These are phyloP conservation scores for Spatholobus suberectus DNA, from an alignment of 306 rosid species.

Conservation along the genomic window DNA sequence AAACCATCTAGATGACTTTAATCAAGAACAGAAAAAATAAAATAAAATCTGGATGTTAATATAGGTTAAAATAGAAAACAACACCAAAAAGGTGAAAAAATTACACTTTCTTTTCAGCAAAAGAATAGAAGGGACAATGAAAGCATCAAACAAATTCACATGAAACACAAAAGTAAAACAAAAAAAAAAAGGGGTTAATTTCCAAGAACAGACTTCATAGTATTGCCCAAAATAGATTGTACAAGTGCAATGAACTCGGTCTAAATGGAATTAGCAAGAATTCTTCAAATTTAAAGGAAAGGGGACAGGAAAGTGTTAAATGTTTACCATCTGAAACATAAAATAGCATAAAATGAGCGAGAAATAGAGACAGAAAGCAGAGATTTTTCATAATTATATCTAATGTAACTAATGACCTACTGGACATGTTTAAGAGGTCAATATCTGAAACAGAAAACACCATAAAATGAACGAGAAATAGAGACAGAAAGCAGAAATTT, in stretches of 20 bases:
- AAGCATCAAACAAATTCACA: too few species aligned
- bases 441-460: background rate
- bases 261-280: background rate
- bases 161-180: background rate
- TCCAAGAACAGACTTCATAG: background rate
- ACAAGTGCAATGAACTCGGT: background rate
- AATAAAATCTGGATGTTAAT: background rate
- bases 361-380: background rate
- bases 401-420: background rate
- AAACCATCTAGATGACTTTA: background rate
- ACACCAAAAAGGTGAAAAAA: background rate
- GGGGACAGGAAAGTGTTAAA: background rate
- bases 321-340: background rate
- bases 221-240: constrained; percentile 7
- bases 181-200: background rate
- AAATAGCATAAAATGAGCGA: background rate
- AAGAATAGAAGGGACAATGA: background rate
- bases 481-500: background rate
- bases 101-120: background rate
- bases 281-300: background rate
- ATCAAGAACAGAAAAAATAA: background rate
- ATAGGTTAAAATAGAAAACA: background rate
- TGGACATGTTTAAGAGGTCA: background rate
- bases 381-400: background rate
- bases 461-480: background rate